Base-by-base conservation (phyloP, 345 rosid genomes). In the Eutrema heterophyllum region DNA sequence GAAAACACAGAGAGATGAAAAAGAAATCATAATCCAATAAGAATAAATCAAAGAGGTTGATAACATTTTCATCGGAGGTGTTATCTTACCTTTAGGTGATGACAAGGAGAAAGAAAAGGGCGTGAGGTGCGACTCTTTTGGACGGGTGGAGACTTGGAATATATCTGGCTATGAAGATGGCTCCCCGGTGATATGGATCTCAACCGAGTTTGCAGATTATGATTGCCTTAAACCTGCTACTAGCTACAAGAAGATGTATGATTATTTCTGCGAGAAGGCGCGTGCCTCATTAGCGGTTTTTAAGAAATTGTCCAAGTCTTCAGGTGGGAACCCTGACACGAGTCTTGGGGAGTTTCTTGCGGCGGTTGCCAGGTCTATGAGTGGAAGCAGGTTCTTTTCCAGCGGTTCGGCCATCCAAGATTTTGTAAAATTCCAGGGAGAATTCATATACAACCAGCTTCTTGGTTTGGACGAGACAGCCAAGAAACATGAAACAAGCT, bases 121-220 rank as follows among this genome's bases (percentile, higher is more conserved):
- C 39, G 77, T 87, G n/a, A 67, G 84, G 68, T 87, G 90, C 8
- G 58, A 81, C 10, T 84, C 81, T 3, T 87, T 84, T 73, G 90
- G 86, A 15, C 76, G 86, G 26, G 68, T 84, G 3, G 87, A 87
- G 68, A 15, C 75, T 2, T 89, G 92, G 92, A 26, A 38, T 51
- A 87, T 89, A 9, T 84, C 95, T 58, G 95, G 95, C 4, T 89
- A 82, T 32, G 92, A 87, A 78, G 90, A 83, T 15, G 92, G 90
- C 5, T 83, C 71, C 0, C 90, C 90, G 0, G 85, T 86, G n/a
- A 52, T 89, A 21, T 87, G 89, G 96, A 72, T 87, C 9, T 83
- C 87, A 0, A 87, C 90, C 14, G 83, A 86, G 6, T 15, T 80
- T 51, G 89, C 92, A 9, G 84, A 84, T 64, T 89, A 87, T n/a